Evolutionary conservation across 2,329 filamentous ascomycete genomes (phyloP), one percentile per base, ranked within the genome.

Genomic region (Penicillium sp.): DNA sequence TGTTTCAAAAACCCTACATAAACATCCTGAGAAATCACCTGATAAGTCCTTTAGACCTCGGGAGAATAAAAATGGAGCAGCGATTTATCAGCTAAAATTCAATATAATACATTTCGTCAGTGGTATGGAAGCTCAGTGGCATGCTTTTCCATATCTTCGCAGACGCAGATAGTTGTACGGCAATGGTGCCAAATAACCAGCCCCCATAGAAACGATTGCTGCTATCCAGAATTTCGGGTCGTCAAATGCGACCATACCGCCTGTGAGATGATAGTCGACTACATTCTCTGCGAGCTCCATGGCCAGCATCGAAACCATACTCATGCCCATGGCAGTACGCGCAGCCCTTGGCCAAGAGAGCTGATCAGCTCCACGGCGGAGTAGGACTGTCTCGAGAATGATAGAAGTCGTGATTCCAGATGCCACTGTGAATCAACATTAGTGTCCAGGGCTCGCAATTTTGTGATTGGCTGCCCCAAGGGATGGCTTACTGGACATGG

Each of bases 301-400:
- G 0, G 82, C 80, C 2, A 83, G 9, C 83, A 85, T 85, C 0
- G 82, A 84, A 9, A 84, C 78, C 45, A 83, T 67, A 54, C 82
- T 84, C 83, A 85, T 85, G 1, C 83, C 83, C 21, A 79, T 77
- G 0, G 83, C 83, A 0, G 82, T 84, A 43, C 73, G 79, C 2
- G 72, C 74, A 0, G 83, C 82, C 1, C 61, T 62, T 0, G 62
- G 52, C 81, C 80, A 83, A 0, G 78, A 58, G 0, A 85, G 67
- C 7, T 68, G 64, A 49, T 85, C 82, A 1, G 71, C 73, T 1
- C 82, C 82, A 1, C 73, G 60, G 0, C 74, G 75, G 1, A 85
- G 76, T 3, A 85, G 71, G 0, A 77, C 60, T 0, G 82, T 84
- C 62, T 85, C 82, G 0, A 85, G 73, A 0, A 79, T 58, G 34